A percentile compares a stretch with the other conserved stretches of the same genome.
Conservation (phyloP, 805 yeast species). For the Saccharomycopsis sp. region DNA sequence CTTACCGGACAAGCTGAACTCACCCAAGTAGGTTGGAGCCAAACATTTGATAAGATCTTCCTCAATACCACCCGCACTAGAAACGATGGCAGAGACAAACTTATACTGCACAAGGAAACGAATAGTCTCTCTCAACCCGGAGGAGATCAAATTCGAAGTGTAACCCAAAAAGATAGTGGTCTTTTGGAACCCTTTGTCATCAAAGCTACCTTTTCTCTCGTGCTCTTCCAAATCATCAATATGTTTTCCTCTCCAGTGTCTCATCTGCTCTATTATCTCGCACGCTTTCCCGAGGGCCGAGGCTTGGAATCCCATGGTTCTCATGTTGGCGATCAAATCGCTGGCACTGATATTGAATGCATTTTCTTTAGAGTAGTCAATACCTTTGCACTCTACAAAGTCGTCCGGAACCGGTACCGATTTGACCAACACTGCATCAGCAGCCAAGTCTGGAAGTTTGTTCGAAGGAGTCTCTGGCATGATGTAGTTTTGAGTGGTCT, state of each 20-base stretch:
- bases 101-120: constrained; percentile 87
- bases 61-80: constrained; percentile 98
- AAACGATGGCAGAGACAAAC: constrained; percentile 89
- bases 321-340: constrained; percentile 77
- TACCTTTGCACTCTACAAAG: constrained; percentile 75
- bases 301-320: constrained; percentile 96
- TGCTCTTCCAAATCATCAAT: constrained; percentile 62
- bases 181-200: constrained; percentile 69
- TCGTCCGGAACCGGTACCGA: constrained; percentile 82
- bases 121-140: constrained; percentile 89
- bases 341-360: constrained; percentile 74
- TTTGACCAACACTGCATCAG: constrained; percentile 85
- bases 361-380: constrained; percentile 77
- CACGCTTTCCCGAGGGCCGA: constrained; percentile 81
- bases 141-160: constrained; percentile 91
- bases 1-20: constrained; percentile 74
- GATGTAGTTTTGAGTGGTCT: neutral
- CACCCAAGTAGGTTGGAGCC: constrained; percentile 95
- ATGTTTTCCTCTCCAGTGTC: constrained; percentile 85
- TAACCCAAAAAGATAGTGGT: constrained; percentile 93
- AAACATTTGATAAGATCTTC: constrained; percentile 95
- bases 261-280: constrained; percentile 88
- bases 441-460: constrained; percentile 61
- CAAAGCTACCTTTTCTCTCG: constrained; percentile 66
- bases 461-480: constrained; percentile 12